These are phyloP conservation scores for Pichia gijzeniarum DNA, from an alignment of 805 yeast genomes.

Conservation along the genomic window DNA sequence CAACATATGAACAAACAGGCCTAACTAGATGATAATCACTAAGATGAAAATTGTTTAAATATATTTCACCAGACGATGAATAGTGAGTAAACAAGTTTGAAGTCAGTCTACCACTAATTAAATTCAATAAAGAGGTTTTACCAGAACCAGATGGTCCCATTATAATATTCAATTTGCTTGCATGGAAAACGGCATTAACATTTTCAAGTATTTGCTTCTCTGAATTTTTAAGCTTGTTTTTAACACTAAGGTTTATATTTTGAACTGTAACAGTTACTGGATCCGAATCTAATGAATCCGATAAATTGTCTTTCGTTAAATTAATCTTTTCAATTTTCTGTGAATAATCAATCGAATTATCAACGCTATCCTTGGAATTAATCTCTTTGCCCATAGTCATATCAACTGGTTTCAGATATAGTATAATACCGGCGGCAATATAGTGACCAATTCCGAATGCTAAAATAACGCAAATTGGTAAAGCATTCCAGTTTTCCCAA, in stretches of 20 bases:
- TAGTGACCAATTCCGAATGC: constrained; percentile 56
- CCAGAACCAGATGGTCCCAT: constrained; percentile 85
- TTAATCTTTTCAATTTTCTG: not conserved
- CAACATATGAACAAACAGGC: constrained; percentile 63
- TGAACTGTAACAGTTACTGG: constrained; percentile 17
- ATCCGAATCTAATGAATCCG: not conserved
- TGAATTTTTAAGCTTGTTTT: constrained; percentile 15
- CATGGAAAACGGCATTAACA: constrained; percentile 45
- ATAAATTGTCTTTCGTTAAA: not conserved
- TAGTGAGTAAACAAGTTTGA: constrained; percentile 27
- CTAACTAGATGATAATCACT: constrained; percentile 27
- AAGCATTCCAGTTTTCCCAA: constrained; percentile 54
- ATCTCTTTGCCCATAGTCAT: constrained; percentile 40
- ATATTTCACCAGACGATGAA: constrained; percentile 35
- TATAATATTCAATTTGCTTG: constrained; percentile 59
- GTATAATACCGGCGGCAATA: constrained; percentile 38
- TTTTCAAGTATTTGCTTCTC: constrained; percentile 34
- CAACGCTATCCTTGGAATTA: constrained; percentile 11
- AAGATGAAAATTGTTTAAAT: constrained; percentile 34
- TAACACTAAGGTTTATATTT: constrained; percentile 22
- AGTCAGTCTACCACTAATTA: constrained; percentile 52
- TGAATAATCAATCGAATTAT: constrained; percentile 14
- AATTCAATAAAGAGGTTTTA: constrained; percentile 60
- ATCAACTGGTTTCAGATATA: constrained; percentile 46
- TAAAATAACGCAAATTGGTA: constrained; percentile 55